Conservation (phyloP, 768 basidiomycete genomes). For the Porphyrellus cyaneotinctus region DNA sequence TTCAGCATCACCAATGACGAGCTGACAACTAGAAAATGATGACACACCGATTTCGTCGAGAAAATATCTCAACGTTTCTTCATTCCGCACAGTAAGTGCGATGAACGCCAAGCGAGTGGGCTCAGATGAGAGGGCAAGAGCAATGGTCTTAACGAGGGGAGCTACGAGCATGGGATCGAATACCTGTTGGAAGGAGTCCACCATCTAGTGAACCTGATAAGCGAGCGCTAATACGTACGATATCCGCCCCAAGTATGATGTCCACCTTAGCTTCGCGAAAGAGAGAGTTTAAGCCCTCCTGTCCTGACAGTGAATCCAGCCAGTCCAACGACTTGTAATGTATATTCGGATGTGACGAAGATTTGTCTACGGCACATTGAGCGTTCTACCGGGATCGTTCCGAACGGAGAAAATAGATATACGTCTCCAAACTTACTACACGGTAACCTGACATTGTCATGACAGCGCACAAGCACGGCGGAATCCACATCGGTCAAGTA, state of each 20-base stretch:
- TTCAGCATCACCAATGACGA: neutral
- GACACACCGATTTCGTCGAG: slow-evolving; percentile 31
- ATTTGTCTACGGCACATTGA: slow-evolving; percentile 42
- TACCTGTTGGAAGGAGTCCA: slow-evolving; percentile 41
- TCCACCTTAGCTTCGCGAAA: slow-evolving; percentile 46
- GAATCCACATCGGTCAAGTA: slow-evolving; percentile 66
- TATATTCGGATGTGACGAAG: slow-evolving; percentile 46
- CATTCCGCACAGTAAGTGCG: slow-evolving; percentile 51
- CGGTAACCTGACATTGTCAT: slow-evolving; percentile 52
- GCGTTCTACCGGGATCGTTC: neutral
- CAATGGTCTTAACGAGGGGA: slow-evolving; percentile 49
- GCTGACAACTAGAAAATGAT: neutral
- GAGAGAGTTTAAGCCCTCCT: slow-evolving; percentile 16
- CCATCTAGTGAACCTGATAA: neutral
- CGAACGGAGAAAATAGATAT: too few relatives aligned
- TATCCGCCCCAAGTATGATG: slow-evolving; percentile 68
- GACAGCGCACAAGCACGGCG: slow-evolving; percentile 58
- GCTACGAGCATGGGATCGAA: slow-evolving; percentile 64
- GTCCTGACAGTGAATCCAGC: slow-evolving; percentile 49
- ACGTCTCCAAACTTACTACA: slow-evolving; percentile 53
- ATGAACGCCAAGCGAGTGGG: slow-evolving; percentile 27
- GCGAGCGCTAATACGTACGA: slow-evolving; percentile 35
- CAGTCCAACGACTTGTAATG: slow-evolving; percentile 57
- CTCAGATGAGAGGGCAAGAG: slow-evolving; percentile 24
- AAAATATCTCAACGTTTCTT: slow-evolving; percentile 48